Percentiles rank a stretch among this genome's conserved stretches.
Conservation (phyloP, 768 basidiomycete genomes). For the Rhizopogon roseolus region DNA sequence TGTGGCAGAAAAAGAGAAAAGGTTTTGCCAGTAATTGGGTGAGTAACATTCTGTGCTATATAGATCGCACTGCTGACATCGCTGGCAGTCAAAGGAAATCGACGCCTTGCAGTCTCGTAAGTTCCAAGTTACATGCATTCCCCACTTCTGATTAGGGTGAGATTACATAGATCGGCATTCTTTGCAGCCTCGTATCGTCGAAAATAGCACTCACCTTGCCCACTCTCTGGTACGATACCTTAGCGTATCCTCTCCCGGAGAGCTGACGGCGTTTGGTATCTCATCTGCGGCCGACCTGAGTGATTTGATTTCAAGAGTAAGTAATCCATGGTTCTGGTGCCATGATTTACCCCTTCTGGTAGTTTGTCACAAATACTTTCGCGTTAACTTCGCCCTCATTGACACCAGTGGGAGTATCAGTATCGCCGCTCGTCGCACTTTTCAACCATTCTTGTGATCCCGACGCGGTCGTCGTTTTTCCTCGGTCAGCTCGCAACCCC, state of each 20-base stretch:
- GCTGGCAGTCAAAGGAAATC: slow-evolving; percentile 53
- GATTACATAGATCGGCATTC: slow-evolving; percentile 54
- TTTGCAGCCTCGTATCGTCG: slow-evolving; percentile 42
- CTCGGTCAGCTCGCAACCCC: slow-evolving; percentile 38
- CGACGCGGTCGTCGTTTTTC: slow-evolving; percentile 91
- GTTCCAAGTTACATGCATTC: slow-evolving; percentile 19
- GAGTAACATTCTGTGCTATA: slow-evolving; percentile 14
- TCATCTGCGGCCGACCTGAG: slow-evolving; percentile 58
- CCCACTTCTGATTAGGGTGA: neutral
- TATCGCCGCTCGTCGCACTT: slow-evolving; percentile 75
- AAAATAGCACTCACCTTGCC: slow-evolving; percentile 65
- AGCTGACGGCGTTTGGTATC: slow-evolving; percentile 55
- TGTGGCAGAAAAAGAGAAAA: slow-evolving; percentile 59
- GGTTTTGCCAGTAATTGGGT: slow-evolving; percentile 58
- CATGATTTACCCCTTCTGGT: neutral
- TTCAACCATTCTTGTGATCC: slow-evolving; percentile 88
- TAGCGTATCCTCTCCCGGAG: slow-evolving; percentile 50
- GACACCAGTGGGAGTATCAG: slow-evolving; percentile 76
- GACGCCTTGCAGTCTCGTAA: slow-evolving; percentile 73
- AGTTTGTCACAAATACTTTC: slow-evolving; percentile 94
- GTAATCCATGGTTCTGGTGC: slow-evolving; percentile 12
- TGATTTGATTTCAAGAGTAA: slow-evolving; percentile 66
- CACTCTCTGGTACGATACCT: slow-evolving; percentile 74
- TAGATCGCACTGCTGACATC: neutral
- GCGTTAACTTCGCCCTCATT: slow-evolving; percentile 77